Base-by-base conservation (phyloP, 108 stramenopile species). In the Nitzschia sp. region DNA sequence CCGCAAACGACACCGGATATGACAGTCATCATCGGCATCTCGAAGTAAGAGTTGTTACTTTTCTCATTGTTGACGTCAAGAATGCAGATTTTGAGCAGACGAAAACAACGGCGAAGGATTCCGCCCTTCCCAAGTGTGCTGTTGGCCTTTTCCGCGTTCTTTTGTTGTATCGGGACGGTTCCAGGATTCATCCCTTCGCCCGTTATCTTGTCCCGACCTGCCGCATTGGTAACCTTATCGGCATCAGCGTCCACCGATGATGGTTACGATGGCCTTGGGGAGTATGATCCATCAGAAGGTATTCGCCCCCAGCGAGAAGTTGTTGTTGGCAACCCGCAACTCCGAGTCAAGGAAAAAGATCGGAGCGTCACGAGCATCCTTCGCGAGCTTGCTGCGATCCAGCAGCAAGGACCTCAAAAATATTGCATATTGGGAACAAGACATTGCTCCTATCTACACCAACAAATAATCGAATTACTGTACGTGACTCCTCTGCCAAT, bases 371-470 rank as follows among this genome's bases (percentile, higher is more conserved):
- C 94, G 9, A 68, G 82, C 33, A 94, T 97, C 47, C 72, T 97
- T 61, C 85, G 85, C 32, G 95, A 97, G 76, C 79, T 97, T 26
- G 91, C 92, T 35, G 92, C 88, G 35, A 97, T 97, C 62, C 95
- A 96, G 71, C 82, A 94, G 46, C 84, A 92, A 70, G 95, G 93
- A 11, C 91, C 93, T 3, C 89, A 92, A 76, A 96, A 93, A 57
- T 93, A 93, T 72, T 97, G 94, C 74, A 94, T 97, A 48, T 65
- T 97, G 63, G 97, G 97, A 34, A 97, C 97, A 9, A 83, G 97
- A 32, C 97, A 97, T 65, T 97, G 97, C 66, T 91, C 89, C 35
- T 96, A 90, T 73, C 71, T 96, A 55, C 97, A 97, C 76, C 95
- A 97, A 74, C 94, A 95, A 82, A 96, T 97, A 48, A 92, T 97